Conservation (phyloP, 1,139 yeast species). For the Nakaseomyces kungkrabaensis region DNA sequence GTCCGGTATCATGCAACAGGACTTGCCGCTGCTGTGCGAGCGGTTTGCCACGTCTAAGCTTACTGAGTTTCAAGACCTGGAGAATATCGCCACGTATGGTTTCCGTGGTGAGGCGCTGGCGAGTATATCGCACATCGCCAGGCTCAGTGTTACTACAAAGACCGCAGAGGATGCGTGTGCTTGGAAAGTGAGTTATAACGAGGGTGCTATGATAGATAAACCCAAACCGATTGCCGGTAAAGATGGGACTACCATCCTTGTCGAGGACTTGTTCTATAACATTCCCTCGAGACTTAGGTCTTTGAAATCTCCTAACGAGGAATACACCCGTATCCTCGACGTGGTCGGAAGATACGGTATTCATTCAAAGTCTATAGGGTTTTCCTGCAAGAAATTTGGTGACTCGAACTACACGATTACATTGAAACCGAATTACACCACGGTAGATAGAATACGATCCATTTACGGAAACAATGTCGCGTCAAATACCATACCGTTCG, state of each 20-base stretch:
- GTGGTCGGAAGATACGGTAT: conserved; percentile 78
- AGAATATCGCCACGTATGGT: conserved; percentile 50
- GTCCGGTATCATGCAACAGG: conserved; percentile 51
- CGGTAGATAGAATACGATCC: conserved; percentile 59
- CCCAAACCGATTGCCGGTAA: conserved; percentile 81
- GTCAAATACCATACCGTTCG: conserved; percentile 42
- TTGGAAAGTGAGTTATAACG: conserved; percentile 49
- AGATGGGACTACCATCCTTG: conserved; percentile 74
- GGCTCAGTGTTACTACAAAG: conserved; percentile 72
- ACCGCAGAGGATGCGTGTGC: conserved; percentile 55
- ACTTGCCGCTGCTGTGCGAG: conserved; percentile 50
- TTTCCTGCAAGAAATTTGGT: conserved; percentile 71
- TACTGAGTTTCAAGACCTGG: conserved; percentile 41
- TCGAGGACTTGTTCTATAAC: conserved; percentile 86
- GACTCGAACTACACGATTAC: conserved; percentile 49
- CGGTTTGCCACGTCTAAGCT: conserved; percentile 70
- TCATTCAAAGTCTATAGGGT: conserved; percentile 59
- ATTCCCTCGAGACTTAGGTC: conserved; percentile 70
- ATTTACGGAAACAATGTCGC: conserved; percentile 69
- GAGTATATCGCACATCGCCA: conserved; percentile 53
- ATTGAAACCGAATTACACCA: conserved; percentile 39
- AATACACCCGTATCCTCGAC: conserved; percentile 66
- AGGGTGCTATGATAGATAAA: conserved; percentile 47
- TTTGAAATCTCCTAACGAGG: conserved; percentile 59
- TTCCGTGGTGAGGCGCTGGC: conserved; percentile 79